These are phyloP conservation scores for Sphaerulina populicola DNA, from an alignment of 2,329 filamentous ascomycete species.

Conservation along the genomic window DNA sequence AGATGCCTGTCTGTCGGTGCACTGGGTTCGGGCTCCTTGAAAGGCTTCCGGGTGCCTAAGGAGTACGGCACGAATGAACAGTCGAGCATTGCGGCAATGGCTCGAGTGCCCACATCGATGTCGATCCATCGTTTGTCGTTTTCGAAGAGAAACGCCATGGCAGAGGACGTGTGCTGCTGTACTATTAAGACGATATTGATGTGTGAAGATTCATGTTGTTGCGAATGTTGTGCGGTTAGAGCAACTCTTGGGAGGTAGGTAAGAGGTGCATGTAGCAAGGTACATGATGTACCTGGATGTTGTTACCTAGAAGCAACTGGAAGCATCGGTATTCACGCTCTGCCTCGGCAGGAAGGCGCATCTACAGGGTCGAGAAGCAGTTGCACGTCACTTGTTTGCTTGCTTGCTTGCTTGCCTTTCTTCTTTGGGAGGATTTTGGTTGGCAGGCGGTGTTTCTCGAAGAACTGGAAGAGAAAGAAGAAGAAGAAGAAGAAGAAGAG, in stretches of 20 bases:
- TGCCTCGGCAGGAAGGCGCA: too few relatives aligned
- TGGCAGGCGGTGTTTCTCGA: too few relatives aligned
- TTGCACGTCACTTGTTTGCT: too few relatives aligned
- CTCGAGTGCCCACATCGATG: conserved; percentile 3
- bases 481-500: too few relatives aligned
- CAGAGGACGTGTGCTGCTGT: not conserved
- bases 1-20: conserved; percentile 3
- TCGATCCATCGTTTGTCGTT: conserved; percentile 3
- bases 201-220: not conserved
- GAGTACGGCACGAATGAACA: not conserved
- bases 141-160: conserved; percentile 1
- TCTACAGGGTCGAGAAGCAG: too few relatives aligned
- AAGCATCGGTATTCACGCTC: too few relatives aligned
- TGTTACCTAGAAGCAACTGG: too few relatives aligned
- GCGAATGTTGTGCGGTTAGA: not conserved
- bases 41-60: conserved; percentile 2
- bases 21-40: conserved; percentile 3
- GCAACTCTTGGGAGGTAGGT: not conserved
- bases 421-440: too few relatives aligned
- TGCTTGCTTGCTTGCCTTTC: too few relatives aligned
- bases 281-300: too few relatives aligned
- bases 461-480: too few relatives aligned
- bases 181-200: not conserved
- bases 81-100: not conserved
- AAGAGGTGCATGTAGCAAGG: too few relatives aligned